Evolutionary conservation across 2,329 filamentous ascomycete genomes (phyloP).

Genomic region (Fusarium chaquense): DNA sequence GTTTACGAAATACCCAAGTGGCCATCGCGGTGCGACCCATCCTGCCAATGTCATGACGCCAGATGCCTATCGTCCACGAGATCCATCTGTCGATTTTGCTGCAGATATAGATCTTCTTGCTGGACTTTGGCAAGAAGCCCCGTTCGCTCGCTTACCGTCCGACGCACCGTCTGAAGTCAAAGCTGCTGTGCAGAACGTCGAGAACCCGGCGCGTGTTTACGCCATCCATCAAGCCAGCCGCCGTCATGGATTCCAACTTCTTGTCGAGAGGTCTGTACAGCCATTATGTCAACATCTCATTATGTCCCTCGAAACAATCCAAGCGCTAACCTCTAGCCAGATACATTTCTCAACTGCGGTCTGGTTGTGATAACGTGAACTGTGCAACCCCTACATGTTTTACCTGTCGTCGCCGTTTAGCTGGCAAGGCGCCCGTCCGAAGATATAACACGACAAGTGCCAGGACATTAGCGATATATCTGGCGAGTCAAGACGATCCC

Average conservation of each 20-base stretch:
- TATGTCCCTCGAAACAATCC: background rate
- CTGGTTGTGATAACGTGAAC: conserved; percentile 76
- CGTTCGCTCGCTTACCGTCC: conserved; percentile 68
- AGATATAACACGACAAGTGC: conserved; percentile 86
- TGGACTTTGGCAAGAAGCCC: conserved; percentile 71
- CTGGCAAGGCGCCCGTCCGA: conserved; percentile 76
- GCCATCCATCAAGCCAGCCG: conserved; percentile 70
- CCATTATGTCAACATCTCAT: background rate
- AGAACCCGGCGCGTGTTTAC: conserved; percentile 72
- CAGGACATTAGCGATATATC: conserved; percentile 80
- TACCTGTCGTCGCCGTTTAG: conserved; percentile 77
- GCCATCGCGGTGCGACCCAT: conserved; percentile 28
- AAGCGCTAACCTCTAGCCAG: conserved; percentile 57
- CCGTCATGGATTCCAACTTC: conserved; percentile 72
- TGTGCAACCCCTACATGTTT: conserved; percentile 85
- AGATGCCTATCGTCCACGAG: conserved; percentile 35
- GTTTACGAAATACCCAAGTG: background rate
- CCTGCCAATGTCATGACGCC: conserved; percentile 46
- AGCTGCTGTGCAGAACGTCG: conserved; percentile 67
- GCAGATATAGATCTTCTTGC: conserved; percentile 64
- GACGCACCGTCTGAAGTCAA: conserved; percentile 71
- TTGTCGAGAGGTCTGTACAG: conserved; percentile 72
- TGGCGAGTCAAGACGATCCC: conserved; percentile 84
- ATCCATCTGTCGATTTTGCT: conserved; percentile 41
- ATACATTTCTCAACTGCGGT: conserved; percentile 83